Evolutionary conservation across 257 asterid species (phyloP), one percentile per base, ranked within the genome.

Genomic region (Solanum lycopersicoides): DNA sequence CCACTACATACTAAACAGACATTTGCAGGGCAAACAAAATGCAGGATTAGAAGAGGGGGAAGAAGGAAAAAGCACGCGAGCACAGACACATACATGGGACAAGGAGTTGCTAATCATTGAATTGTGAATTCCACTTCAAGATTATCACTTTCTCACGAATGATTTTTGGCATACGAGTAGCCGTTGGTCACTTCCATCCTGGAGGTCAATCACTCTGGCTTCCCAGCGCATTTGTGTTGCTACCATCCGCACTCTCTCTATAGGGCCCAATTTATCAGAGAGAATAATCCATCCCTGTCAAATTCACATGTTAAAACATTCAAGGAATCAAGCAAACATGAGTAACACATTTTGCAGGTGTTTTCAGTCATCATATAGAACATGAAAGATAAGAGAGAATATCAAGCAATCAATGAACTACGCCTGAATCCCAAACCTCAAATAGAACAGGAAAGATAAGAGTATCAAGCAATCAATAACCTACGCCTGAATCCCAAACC

Each of bases 141-240:
- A 68, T 56, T 80, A 85, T 96, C 96, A 96, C 92, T 95, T 96
- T 88, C 96, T 92, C 89, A 92, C 74, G 74, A 94, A 96, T 73
- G 96, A 98, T 89, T 96, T 96, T 91, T 96, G 99, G 93, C 98
- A 94, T 44, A 95, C 91, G 28, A 96, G 95, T 85, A 95, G 86
- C 80, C 99, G 94, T 90, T 93, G 95, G 88, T 96, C 98, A 75
- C 96, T 96, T 88, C 99, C 99, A 65, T 94, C 92, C 89, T 93
- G 95, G 83, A 94, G 96, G 86, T 95, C 96, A 41, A 96, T 92
- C 79, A 95, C 96, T n/a, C 99, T 94, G 83, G 98, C 96, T 89
- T 96, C 99, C 99, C 99, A 96, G 47, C 93, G 95, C 41, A 96
- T 92, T 90, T 91, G 97, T 50, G 95, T 92, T 34, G 95, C 98